Percentiles rank a stretch among this genome's conserved stretches.
Conservation (phyloP, 441 rosid species). For the Erodium trifolium region DNA sequence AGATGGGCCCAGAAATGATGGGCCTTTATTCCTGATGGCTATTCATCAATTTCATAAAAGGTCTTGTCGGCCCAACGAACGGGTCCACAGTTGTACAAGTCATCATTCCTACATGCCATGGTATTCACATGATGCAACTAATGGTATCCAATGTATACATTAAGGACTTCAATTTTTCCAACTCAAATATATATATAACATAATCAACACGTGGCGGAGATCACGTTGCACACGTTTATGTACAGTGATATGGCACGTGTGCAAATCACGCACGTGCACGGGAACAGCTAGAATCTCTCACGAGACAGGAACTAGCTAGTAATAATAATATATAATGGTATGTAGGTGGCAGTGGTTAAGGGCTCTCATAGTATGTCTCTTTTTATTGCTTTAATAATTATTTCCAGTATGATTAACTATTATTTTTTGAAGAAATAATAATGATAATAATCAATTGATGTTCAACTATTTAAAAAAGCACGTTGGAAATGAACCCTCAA, state of each 20-base stretch:
- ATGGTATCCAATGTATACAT: not conserved
- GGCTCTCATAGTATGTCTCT: not conserved
- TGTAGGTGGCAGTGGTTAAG: not conserved
- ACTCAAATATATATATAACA: too few species aligned
- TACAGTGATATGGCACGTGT: not conserved
- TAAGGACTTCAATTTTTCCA: not conserved
- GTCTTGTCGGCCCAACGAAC: not conserved
- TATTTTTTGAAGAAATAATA: too few species aligned
- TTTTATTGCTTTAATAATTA: not conserved
- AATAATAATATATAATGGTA: too few species aligned
- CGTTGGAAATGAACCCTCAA: too few species aligned
- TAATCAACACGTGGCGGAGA: not conserved
- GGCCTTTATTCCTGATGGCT: not conserved
- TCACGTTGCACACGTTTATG: not conserved
- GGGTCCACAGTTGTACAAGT: not conserved
- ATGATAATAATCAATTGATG: too few species aligned
- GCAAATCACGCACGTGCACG: not conserved
- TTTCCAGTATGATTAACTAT: not conserved
- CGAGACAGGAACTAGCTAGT: too few species aligned
- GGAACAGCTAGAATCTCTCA: not conserved
- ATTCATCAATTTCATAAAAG: not conserved
- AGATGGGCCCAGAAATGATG: not conserved
- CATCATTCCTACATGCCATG: not conserved
- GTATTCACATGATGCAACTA: not conserved
- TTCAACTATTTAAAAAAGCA: too few species aligned